Conservation (phyloP, 2,329 filamentous ascomycete species). For the Dothistroma pini region DNA sequence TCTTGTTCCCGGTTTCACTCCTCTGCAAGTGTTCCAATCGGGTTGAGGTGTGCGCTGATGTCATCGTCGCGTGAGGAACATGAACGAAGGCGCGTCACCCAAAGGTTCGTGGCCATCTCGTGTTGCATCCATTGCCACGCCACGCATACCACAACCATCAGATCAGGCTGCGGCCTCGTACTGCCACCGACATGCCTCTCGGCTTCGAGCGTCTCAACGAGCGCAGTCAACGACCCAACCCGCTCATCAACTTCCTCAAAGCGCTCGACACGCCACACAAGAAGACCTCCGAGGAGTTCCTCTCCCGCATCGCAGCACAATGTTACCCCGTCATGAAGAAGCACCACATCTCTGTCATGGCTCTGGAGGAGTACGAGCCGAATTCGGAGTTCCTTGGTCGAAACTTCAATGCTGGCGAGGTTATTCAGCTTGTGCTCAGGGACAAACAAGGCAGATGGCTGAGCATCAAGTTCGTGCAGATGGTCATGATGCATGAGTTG, state of each 20-base stretch:
- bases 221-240: slow-evolving; percentile 69
- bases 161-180: not conserved
- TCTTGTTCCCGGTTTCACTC: not conserved
- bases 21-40: not conserved
- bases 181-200: slow-evolving; percentile 58
- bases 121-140: not conserved
- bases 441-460: slow-evolving; percentile 65
- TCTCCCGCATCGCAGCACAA: slow-evolving; percentile 76
- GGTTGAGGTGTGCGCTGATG: not conserved
- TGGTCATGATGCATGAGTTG: slow-evolving; percentile 93
- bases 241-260: slow-evolving; percentile 80
- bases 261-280: slow-evolving; percentile 56
- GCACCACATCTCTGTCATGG: slow-evolving; percentile 46
- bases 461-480: slow-evolving; percentile 78
- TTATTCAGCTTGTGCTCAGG: slow-evolving; percentile 78
- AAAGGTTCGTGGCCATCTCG: too few species aligned
- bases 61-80: not conserved
- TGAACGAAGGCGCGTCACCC: not conserved
- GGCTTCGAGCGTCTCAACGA: slow-evolving; percentile 77
- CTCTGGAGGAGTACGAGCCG: slow-evolving; percentile 74
- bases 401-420: slow-evolving; percentile 87
- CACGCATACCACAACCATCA: too few species aligned
- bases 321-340: slow-evolving; percentile 60
- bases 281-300: slow-evolving; percentile 60
- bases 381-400: slow-evolving; percentile 82